Evolutionary conservation across 768 basidiomycete species (phyloP), one percentile per base, ranked within the genome.

Genomic region (Suillus plorans): DNA sequence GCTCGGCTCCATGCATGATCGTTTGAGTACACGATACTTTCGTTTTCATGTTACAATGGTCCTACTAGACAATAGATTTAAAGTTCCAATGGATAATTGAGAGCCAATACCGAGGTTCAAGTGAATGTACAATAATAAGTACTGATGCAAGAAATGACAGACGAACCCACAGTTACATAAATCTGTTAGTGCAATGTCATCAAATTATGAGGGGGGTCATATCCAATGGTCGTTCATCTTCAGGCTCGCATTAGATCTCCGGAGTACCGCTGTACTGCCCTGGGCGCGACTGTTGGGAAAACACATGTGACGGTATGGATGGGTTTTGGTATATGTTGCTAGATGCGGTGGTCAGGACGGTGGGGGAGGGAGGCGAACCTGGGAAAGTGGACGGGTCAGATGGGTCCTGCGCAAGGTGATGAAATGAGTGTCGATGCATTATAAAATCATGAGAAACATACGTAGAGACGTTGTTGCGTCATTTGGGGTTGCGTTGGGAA

Each of bases 341-440:
- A 4, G 65, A 65, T 3, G 66, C 61, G 34, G 22, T 59, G 13
- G 60, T 68, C 16, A 49, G 49, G 14, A 66, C 28, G 53, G 68
- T 71, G 12, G 67, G 56, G 9, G 68, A 66, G 42, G 68, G 64
- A 5, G 76, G 69, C 7, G 76, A 67, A 49, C 63, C n/a, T 22
- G 79, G 79, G 71, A 79, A 78, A 50, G 77, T 79, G 37, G 70
- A 73, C 13, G 78, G 78, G 59, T 79, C 79, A 41, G 78, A 74
- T 3, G 78, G 78, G 37, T 79, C 72, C 78, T 79, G 45, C 16
- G 22, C 61, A 20, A 53, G 14, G 2, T 37, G 68, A 41, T 70
- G 61, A 69, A 20, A 50, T 50, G 14, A 50, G 25, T 50, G 14
- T 36, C 10, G 45, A 14, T 25, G 57, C 13, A 56, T 13, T 0